phyloP scores from a whole-genome alignment of 1,284 basidiomycete species.

The Apiotrichum gamsii region DNA sequence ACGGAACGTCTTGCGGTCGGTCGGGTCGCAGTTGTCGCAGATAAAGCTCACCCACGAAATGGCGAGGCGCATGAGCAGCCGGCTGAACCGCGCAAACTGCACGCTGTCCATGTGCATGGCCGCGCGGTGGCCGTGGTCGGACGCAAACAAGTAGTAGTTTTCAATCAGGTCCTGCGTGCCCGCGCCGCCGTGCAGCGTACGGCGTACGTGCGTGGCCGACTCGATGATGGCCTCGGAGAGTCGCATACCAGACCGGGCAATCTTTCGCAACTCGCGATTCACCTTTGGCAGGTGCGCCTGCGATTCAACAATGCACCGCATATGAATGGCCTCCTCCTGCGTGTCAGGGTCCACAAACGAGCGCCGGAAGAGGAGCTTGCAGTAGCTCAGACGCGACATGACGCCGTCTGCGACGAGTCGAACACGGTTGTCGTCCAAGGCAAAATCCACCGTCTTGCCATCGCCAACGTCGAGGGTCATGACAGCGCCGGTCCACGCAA shows the following conservation, averaged over 20 bases:
- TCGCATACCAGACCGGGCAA: conserved; percentile 78
- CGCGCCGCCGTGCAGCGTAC: conserved; percentile 55
- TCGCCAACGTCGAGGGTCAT: conserved; percentile 61
- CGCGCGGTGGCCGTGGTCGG: conserved; percentile 77
- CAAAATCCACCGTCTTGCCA: conserved; percentile 59
- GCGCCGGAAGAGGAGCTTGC: conserved; percentile 72
- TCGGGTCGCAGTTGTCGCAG: conserved; percentile 94
- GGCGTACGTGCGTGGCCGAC: conserved; percentile 76
- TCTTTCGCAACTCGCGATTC: conserved; percentile 84
- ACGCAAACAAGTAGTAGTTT: conserved; percentile 96
- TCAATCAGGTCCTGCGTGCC: conserved; percentile 83
- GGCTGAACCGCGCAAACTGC: conserved; percentile 68
- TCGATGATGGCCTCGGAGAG: conserved; percentile 90
- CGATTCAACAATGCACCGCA: conserved; percentile 60
- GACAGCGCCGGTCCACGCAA: conserved; percentile 85
- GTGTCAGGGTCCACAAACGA: conserved; percentile 52
- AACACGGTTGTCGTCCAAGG: conserved; percentile 72
- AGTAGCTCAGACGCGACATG: conserved; percentile 63
- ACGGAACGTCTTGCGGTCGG: conserved; percentile 93
- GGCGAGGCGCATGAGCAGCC: conserved; percentile 74
- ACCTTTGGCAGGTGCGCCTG: conserved; percentile 88
- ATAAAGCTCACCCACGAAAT: conserved; percentile 99
- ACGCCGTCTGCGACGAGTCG: conserved; percentile 84
- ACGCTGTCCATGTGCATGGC: conserved; percentile 77
- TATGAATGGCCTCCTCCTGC: conserved; percentile 35